Evolutionary conservation across 805 yeast genomes (phyloP).

Genomic region (Lachancea sp.): DNA sequence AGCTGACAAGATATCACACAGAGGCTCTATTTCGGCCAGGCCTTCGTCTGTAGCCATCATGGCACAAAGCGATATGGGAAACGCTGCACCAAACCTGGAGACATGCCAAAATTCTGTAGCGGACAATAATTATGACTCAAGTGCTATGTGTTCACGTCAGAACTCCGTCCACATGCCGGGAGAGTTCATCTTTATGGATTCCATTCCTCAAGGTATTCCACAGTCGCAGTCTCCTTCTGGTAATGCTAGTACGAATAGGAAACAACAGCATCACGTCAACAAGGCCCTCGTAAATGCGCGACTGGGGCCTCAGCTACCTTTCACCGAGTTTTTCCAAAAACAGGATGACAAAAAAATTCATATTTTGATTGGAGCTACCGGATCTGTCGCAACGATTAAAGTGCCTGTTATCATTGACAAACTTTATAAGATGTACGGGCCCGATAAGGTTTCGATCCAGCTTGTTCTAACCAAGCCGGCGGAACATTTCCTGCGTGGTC

Average conservation of each 20-base stretch:
- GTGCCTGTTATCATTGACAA: slow-evolving; percentile 85
- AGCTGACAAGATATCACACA: slow-evolving; percentile 37
- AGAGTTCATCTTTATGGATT: slow-evolving; percentile 28
- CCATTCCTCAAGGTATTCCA: slow-evolving; percentile 6
- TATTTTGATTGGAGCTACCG: slow-evolving; percentile 86
- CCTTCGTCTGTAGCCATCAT: slow-evolving; percentile 38
- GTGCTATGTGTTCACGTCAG: slow-evolving; percentile 21
- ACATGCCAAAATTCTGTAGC: background rate
- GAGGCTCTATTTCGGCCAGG: slow-evolving; percentile 53
- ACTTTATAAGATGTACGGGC: slow-evolving; percentile 72
- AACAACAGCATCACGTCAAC: slow-evolving; percentile 34
- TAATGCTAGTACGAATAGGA: background rate
- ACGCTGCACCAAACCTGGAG: background rate
- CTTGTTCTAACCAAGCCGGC: slow-evolving; percentile 75
- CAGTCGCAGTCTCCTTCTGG: slow-evolving; percentile 1
- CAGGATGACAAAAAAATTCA: slow-evolving; percentile 82
- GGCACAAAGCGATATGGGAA: background rate
- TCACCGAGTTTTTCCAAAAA: slow-evolving; percentile 62
- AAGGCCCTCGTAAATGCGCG: slow-evolving; percentile 50
- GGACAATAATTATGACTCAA: background rate
- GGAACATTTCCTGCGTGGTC: slow-evolving; percentile 58
- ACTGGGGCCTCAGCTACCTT: slow-evolving; percentile 56
- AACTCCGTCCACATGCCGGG: slow-evolving; percentile 34
- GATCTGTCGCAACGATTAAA: slow-evolving; percentile 94
- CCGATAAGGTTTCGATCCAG: slow-evolving; percentile 70